phyloP scores from a whole-genome alignment of 345 rosid genomes.

The Capsella bursapastoris region DNA sequence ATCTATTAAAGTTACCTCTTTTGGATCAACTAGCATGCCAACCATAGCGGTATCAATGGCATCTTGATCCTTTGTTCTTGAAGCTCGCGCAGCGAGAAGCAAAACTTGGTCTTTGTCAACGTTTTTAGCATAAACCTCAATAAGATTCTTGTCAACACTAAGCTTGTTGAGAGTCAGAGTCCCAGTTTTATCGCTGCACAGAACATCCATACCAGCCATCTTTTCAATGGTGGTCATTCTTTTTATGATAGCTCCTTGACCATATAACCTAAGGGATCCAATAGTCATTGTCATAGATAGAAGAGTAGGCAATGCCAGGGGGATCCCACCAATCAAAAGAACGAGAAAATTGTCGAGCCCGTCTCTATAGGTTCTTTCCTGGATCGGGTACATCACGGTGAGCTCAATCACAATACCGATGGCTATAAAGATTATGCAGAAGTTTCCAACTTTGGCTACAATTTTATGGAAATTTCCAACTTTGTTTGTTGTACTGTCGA shows the following conservation, averaged over 20 bases:
- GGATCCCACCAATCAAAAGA: background rate
- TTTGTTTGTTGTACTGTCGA: background rate
- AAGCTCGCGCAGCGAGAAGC: background rate
- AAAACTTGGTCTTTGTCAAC: background rate
- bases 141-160: background rate
- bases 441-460: background rate
- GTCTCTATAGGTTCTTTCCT: background rate
- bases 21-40: background rate
- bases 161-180: background rate
- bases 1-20: background rate
- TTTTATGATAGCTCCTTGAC: background rate
- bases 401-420: background rate
- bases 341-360: background rate
- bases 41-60: background rate
- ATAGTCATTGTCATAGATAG: background rate
- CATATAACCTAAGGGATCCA: background rate
- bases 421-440: background rate
- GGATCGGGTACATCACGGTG: background rate
- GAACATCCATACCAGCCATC: background rate
- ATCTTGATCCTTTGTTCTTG: background rate
- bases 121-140: background rate
- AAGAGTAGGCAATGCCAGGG: background rate
- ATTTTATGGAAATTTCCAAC: background rate
- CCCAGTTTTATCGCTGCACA: background rate
- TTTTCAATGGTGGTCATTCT: background rate